A percentile compares a stretch with the other conserved stretches of the same genome.
phyloP scores from a whole-genome alignment of 2,329 filamentous ascomycete species.

The Triangularia setosa region DNA sequence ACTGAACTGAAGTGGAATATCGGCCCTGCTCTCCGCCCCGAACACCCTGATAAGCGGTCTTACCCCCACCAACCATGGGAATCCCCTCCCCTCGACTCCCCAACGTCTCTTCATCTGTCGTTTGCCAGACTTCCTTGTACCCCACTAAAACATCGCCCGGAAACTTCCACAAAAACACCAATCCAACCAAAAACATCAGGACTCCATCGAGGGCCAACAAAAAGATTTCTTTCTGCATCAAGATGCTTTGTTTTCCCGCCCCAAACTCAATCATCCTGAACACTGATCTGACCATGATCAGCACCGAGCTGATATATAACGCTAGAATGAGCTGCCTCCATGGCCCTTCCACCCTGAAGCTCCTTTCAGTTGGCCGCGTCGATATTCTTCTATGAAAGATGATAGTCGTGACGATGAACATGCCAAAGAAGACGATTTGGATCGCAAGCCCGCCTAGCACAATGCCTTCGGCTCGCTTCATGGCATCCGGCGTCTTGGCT shows the following conservation, averaged over 20 bases:
- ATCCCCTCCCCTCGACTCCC: neutral
- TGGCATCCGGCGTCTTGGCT: slow-evolving; percentile 27
- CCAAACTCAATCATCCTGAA: slow-evolving; percentile 48
- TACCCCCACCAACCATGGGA: neutral
- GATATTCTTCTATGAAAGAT: slow-evolving; percentile 45
- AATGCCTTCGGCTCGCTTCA: slow-evolving; percentile 38
- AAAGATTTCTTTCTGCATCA: slow-evolving; percentile 44
- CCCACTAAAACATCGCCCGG: slow-evolving; percentile 17
- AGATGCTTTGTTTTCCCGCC: slow-evolving; percentile 39
- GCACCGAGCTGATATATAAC: slow-evolving; percentile 40
- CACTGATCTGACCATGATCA: slow-evolving; percentile 47
- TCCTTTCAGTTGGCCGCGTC: slow-evolving; percentile 29
- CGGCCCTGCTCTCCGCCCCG: neutral
- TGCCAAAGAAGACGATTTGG: slow-evolving; percentile 47
- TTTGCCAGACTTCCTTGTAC: slow-evolving; percentile 15
- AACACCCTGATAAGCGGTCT: neutral
- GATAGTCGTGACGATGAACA: slow-evolving; percentile 44
- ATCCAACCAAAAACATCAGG: slow-evolving; percentile 26
- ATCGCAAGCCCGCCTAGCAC: slow-evolving; percentile 46
- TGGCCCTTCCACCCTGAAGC: slow-evolving; percentile 17
- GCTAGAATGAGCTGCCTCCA: slow-evolving; percentile 32
- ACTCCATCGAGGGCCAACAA: slow-evolving; percentile 36
- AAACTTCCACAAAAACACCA: slow-evolving; percentile 20
- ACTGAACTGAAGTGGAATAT: neutral
- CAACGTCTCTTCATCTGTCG: neutral